phyloP scores from a whole-genome alignment of 2,329 filamentous ascomycete genomes.

The Didymella exigua region DNA sequence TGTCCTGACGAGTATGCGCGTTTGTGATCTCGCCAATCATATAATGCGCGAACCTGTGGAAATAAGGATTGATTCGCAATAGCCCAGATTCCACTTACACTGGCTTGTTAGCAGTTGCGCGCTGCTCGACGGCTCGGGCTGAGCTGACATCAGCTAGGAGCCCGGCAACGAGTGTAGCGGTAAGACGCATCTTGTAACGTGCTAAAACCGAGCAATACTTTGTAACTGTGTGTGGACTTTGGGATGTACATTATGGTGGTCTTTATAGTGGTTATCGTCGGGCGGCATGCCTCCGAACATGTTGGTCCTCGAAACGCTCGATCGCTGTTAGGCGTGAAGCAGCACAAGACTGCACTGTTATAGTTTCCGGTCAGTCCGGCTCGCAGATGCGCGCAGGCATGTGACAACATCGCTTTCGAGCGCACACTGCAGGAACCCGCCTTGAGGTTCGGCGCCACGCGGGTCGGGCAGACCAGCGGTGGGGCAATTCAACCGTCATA shows the following conservation, averaged over 20 bases:
- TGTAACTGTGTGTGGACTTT: neutral
- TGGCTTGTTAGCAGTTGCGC: neutral
- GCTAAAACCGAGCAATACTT: neutral
- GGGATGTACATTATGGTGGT: neutral
- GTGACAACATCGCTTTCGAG: neutral
- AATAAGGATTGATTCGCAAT: neutral
- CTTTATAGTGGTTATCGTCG: neutral
- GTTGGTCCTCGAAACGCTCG: conserved; percentile 5
- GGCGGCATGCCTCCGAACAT: neutral
- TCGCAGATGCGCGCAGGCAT: neutral
- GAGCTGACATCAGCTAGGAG: neutral
- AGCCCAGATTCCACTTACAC: neutral
- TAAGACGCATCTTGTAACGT: neutral
- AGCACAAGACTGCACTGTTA: neutral
- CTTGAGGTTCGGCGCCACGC: neutral
- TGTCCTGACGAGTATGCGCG: conserved; percentile 32
- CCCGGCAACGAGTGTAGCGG: neutral
- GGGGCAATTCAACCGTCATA: neutral
- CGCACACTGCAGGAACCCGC: neutral
- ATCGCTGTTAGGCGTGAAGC: neutral
- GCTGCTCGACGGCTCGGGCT: neutral
- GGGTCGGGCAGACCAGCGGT: neutral
- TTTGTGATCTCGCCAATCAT: conserved; percentile 32
- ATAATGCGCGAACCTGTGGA: conserved; percentile 24
- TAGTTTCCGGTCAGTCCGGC: neutral